Evolutionary conservation across 164 flowering plant species (phyloP).

Genomic region (Magnolia sinica): DNA sequence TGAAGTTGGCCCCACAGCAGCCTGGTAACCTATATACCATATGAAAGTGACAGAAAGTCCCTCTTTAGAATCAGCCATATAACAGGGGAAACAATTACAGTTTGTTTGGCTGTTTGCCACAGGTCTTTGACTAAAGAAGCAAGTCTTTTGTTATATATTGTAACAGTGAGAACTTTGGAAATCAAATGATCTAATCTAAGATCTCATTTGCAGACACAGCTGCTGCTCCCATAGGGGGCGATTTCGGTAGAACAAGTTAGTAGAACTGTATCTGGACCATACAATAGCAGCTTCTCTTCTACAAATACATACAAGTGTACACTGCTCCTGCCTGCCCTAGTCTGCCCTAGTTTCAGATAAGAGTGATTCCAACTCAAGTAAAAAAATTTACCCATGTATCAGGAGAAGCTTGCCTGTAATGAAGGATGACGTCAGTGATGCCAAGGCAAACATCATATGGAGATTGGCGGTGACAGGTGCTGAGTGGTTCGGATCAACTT

Average conservation of each 20-base stretch:
- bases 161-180: too few species aligned
- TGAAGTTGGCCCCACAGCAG: too few species aligned
- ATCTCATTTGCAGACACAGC: background rate
- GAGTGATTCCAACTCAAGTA: background rate
- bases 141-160: too few species aligned
- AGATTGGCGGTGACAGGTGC: conserved; percentile 26
- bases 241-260: background rate
- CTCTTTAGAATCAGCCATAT: too few species aligned
- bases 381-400: background rate
- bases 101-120: too few species aligned
- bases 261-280: background rate
- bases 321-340: background rate
- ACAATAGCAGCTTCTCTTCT: conserved; percentile 1
- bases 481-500: conserved; percentile 35
- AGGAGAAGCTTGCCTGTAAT: background rate
- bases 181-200: background rate
- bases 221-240: background rate
- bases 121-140: too few species aligned
- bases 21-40: too few species aligned
- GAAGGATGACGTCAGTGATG: conserved; percentile 27
- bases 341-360: background rate
- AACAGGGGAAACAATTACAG: too few species aligned
- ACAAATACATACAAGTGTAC: conserved; percentile 3
- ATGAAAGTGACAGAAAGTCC: too few species aligned
- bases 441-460: conserved; percentile 25